phyloP scores from a whole-genome alignment of 768 basidiomycete genomes.

The Coprinellus aureogranulatus region DNA sequence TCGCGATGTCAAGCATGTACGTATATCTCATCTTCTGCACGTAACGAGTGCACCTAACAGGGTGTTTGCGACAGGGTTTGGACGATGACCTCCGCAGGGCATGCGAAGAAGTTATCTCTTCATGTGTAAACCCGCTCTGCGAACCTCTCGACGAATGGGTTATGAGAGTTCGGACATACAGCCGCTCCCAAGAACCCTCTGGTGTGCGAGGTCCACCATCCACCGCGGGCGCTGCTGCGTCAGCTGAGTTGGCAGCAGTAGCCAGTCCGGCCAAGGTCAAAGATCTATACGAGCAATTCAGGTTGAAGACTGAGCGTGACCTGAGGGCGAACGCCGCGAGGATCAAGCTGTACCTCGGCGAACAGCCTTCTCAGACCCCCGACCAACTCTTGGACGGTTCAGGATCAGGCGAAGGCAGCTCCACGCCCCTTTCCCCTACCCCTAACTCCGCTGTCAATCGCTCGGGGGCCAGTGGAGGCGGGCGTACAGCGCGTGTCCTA shows the following conservation, averaged over 20 bases:
- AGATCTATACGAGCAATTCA: constrained; percentile 58
- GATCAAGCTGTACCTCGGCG: constrained; percentile 72
- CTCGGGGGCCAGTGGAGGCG: constrained; percentile 18
- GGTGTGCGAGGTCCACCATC: constrained; percentile 9
- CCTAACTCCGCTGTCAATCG: too few relatives aligned
- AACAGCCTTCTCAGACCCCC: background rate
- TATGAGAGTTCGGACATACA: constrained; percentile 38
- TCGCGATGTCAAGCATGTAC: constrained; percentile 70
- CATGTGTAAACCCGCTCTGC: constrained; percentile 57
- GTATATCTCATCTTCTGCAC: constrained; percentile 15
- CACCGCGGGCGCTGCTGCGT: constrained; percentile 1
- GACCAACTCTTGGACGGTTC: background rate
- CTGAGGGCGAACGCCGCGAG: constrained; percentile 54
- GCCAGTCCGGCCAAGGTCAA: constrained; percentile 21
- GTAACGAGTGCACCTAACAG: background rate
- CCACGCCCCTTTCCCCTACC: background rate
- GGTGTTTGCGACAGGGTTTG: constrained; percentile 64
- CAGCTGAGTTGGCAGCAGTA: constrained; percentile 30
- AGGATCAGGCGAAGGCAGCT: background rate
- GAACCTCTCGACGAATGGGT: constrained; percentile 64
- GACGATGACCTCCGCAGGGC: constrained; percentile 81
- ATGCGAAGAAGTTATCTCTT: constrained; percentile 80
- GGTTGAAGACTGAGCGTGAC: constrained; percentile 51
- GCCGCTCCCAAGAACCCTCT: constrained; percentile 9
- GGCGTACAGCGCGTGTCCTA: constrained; percentile 76